Percentiles rank a stretch among this genome's conserved stretches.
Conservation (phyloP, 768 basidiomycete genomes). For the Tylopilus sp. region DNA sequence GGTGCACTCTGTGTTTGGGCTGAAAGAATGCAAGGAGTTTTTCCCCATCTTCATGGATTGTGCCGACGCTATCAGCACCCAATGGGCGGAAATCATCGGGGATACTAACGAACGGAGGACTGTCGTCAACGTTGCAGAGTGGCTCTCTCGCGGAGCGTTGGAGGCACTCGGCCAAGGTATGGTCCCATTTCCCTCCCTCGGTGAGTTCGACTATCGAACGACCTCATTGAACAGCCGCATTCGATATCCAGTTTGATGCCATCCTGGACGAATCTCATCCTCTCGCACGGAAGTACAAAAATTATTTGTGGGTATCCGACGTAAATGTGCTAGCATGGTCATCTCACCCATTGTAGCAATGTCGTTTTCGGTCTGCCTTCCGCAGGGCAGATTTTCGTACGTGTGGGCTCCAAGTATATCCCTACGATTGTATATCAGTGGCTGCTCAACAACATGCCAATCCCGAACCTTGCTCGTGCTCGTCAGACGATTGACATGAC, state of each 20-base stretch:
- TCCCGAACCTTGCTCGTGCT: background rate
- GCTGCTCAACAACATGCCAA: background rate
- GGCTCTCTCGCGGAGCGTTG: too few species aligned
- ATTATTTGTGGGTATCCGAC: slow-evolving; percentile 5
- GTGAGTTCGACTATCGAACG: too few species aligned
- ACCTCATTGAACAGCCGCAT: slow-evolving; percentile 33
- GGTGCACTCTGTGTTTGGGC: slow-evolving; percentile 54
- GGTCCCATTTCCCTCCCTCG: background rate
- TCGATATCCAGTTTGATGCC: slow-evolving; percentile 33
- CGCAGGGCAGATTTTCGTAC: slow-evolving; percentile 5
- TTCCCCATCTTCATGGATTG: slow-evolving; percentile 45
- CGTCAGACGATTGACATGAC: background rate
- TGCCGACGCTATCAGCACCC: slow-evolving; percentile 15
- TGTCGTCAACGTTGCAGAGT: slow-evolving; percentile 30
- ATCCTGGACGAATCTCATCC: slow-evolving; percentile 3
- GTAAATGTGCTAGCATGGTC: too few species aligned
- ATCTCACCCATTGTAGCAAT: background rate
- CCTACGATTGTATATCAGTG: slow-evolving; percentile 1
- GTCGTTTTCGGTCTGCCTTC: slow-evolving; percentile 13
- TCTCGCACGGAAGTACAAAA: slow-evolving; percentile 2
- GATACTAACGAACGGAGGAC: background rate
- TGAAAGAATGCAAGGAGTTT: slow-evolving; percentile 46
- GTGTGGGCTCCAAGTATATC: slow-evolving; percentile 4
- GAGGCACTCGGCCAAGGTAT: slow-evolving; percentile 50
- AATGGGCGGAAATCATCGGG: slow-evolving; percentile 19